Base-by-base conservation (phyloP, 768 basidiomycete genomes). In the Tulasnella sp. region DNA sequence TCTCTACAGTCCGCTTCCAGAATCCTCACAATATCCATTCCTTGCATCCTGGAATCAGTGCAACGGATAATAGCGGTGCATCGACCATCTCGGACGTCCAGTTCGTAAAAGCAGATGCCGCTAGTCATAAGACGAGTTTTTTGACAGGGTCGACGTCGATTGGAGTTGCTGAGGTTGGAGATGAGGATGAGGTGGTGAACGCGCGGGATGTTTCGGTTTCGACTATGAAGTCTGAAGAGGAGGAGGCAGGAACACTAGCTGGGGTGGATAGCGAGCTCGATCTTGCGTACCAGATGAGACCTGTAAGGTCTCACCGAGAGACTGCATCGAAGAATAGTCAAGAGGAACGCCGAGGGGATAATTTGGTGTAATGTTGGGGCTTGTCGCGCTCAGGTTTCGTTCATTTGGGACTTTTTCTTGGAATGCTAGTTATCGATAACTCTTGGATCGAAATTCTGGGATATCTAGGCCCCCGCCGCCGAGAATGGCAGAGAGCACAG, bases 1-100 rank as follows among this genome's bases (percentile, higher is more conserved):
- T 52, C 31, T 72, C 71, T 9, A 72, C 71, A 36, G 67, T 42
- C 25, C 42, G 54, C 12, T 52, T 78, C 80, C 67, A 34, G 40
- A 75, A 40, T 38, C 69, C 52, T 3, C 17, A 29, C 6, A 58
- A 25, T 14, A 7, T 6, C 19, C 54, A 3, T 3, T 25, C 29
- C 0, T 6, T 29, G 31, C 15, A 25, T 11, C 31, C 58, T 3
- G 58, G 58, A 29, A 25, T 14, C 5, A 64, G 58, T 29, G 58
- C 29, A 0, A 64, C 29, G 29, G 29, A 64, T 29, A 64, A 25
- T 29, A 64, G 6, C 58, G 29, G 58, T 25, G 9, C 31, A n/a
- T 49, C 49, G 49, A 49, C 49, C 58, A 25, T 64, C 25, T 64
- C 58, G 58, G 49, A 49, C 49, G n/a, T 49, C 19, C 49, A 49